Evolutionary conservation across 805 yeast species (phyloP), one percentile per base, ranked within the genome.

Genomic region (Saccharomycopsis selenospora): DNA sequence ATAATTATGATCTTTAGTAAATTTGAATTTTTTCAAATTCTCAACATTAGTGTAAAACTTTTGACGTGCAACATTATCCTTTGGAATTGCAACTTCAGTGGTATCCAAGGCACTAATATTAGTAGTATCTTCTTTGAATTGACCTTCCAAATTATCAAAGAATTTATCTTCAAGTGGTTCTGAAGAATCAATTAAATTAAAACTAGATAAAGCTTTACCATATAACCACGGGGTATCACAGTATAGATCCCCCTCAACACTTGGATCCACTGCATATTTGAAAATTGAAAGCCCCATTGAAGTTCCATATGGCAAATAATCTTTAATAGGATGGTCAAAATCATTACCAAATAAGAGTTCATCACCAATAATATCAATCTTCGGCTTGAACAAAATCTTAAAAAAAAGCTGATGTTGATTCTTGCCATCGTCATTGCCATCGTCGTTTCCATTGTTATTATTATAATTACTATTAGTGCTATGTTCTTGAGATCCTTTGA

Each of bases 281-380:
- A 80, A 82, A 28, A 80, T 63, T 50, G 71, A 70, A 54, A 78
- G 66, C 0, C 85, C 87, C 1, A 76, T 61, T 3, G 77, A 68
- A 25, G 70, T 66, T 3, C 79, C 78, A 59, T 68, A 68, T 2
- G 89, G 89, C 8, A 82, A 69, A 47, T 69, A 68, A 43, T 79
- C 79, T 27, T 71, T 65, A 27, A 82, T 72, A 0, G 85, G 80
- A n/a, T 66, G 59, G 7, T 72, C 76, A 59, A 80, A 79, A 57
- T 82, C 88, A 58, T 82, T 82, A 1, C 89, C 89, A 64, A 78
- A 82, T n/a, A 77, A 50, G 36, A 82, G 62, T n/a, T 71, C 69
- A 38, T 73, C 67, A 2, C 84, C 85, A 17, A 56, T 57, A n/a
- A 80, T 63, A 18, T 65, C 67, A 3, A 51, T 48, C 8, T 57